phyloP scores from a whole-genome alignment of 176 grass and related monocot genomes.

The Cenchrus purpureus region DNA sequence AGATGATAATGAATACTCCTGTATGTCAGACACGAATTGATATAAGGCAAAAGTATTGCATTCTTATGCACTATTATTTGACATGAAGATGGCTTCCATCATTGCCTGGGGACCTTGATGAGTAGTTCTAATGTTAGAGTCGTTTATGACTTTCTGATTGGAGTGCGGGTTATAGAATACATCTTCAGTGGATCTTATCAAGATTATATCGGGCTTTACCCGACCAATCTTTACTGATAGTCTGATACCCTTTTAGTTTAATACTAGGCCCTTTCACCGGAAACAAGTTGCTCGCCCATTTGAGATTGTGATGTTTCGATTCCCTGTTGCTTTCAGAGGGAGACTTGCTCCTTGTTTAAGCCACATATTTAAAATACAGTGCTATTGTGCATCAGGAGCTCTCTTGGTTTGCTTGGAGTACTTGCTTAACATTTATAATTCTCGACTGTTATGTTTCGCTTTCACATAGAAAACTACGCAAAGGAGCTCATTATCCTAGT shows the following conservation, averaged over 20 bases:
- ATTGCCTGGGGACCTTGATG: slow-evolving; percentile 37
- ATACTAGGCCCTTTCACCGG: slow-evolving; percentile 26
- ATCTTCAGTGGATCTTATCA: slow-evolving; percentile 26
- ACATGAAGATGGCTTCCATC: slow-evolving; percentile 15
- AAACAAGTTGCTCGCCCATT: slow-evolving; percentile 40
- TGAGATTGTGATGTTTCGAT: slow-evolving; percentile 37
- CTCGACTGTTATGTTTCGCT: slow-evolving; percentile 51
- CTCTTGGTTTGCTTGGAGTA: slow-evolving; percentile 17
- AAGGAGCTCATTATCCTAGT: slow-evolving; percentile 45
- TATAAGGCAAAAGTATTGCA: neutral
- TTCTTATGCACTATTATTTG: slow-evolving; percentile 27
- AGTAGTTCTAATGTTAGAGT: slow-evolving; percentile 21
- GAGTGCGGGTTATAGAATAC: slow-evolving; percentile 8
- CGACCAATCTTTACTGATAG: slow-evolving; percentile 21
- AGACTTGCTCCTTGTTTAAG: slow-evolving; percentile 26
- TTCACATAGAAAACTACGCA: slow-evolving; percentile 45
- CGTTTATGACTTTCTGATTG: slow-evolving; percentile 35
- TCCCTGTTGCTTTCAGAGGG: slow-evolving; percentile 42
- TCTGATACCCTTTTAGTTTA: slow-evolving; percentile 19
- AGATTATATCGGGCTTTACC: slow-evolving; percentile 27
- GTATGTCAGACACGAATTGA: neutral
- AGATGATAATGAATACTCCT: neutral
- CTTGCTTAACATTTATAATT: slow-evolving; percentile 34
- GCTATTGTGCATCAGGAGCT: neutral
- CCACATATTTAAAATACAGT: slow-evolving; percentile 24